These are phyloP conservation scores for Fomitopsis betulina DNA, from an alignment of 1,284 basidiomycete species.

Conservation along the genomic window DNA sequence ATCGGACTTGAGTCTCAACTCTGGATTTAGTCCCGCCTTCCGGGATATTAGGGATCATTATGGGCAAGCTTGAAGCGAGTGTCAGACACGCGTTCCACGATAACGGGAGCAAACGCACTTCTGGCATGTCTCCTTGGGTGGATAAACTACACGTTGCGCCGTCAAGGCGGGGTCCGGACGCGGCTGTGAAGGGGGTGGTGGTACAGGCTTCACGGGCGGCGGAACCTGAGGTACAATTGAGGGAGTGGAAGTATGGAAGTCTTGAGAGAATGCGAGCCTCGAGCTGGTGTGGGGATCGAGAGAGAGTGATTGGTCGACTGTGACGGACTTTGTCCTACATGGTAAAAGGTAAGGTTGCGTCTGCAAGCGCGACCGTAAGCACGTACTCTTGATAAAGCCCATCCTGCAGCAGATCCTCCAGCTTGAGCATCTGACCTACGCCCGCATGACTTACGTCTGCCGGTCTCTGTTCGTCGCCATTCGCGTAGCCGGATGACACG, in stretches of 20 bases:
- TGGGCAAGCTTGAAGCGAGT: constrained; percentile 50
- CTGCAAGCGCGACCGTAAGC: constrained; percentile 5
- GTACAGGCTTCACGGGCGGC: constrained; percentile 46
- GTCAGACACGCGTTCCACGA: constrained; percentile 2
- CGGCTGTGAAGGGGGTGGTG: constrained; percentile 51
- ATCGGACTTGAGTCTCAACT: constrained; percentile 89
- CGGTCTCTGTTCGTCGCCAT: constrained; percentile 21
- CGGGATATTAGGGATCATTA: constrained; percentile 83
- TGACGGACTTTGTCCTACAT: constrained; percentile 9
- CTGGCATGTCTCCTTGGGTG: constrained; percentile 67
- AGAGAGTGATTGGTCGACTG: constrained; percentile 3
- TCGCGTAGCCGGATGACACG: constrained; percentile 35
- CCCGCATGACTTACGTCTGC: constrained; percentile 29
- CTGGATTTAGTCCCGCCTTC: constrained; percentile 86
- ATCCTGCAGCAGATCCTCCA: constrained; percentile 70
- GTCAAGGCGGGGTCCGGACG: constrained; percentile 46
- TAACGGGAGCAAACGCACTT: constrained; percentile 44
- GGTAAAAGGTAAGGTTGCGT: constrained; percentile 14
- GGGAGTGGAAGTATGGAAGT: constrained; percentile 3
- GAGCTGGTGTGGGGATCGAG: constrained; percentile 1
- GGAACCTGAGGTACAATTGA: constrained; percentile 9
- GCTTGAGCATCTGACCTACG: constrained; percentile 48
- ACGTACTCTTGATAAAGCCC: constrained; percentile 70
- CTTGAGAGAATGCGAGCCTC: constrained; percentile 4
- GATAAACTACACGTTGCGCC: constrained; percentile 57